Percentiles rank a stretch among this genome's conserved stretches.
Conservation (phyloP, 2,329 filamentous ascomycete species). For the Leptographium lundbergii region DNA sequence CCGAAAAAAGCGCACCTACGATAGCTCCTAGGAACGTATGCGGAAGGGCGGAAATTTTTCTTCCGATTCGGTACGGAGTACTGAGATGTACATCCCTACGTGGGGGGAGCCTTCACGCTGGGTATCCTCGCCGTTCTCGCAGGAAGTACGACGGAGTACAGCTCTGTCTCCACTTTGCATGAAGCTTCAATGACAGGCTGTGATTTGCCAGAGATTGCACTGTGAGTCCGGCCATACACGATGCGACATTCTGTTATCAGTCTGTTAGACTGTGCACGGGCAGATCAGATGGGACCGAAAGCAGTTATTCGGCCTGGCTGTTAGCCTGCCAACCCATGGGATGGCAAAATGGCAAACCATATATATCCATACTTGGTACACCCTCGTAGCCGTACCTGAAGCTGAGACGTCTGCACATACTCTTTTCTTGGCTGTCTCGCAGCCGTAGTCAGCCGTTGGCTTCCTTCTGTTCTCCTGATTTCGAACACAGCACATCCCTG, state of each 20-base stretch:
- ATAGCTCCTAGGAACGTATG: too few species aligned
- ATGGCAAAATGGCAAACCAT: not conserved
- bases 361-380: not conserved
- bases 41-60: not conserved
- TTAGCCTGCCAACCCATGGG: not conserved
- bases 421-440: too few species aligned
- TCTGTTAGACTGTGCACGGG: too few species aligned
- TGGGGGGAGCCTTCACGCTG: not conserved
- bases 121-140: not conserved
- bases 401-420: too few species aligned
- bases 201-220: constrained; percentile 1
- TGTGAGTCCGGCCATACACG: not conserved
- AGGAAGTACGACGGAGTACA: not conserved
- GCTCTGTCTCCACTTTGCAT: not conserved
- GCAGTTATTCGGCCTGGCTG: not conserved
- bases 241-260: not conserved
- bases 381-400: not conserved
- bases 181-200: not conserved
- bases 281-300: not conserved
- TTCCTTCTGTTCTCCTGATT: not conserved
- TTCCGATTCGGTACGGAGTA: not conserved
- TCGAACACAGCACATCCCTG: not conserved
- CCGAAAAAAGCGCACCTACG: too few species aligned
- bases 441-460: not conserved
- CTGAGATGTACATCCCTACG: not conserved